Percentiles rank a stretch among this genome's conserved stretches.
phyloP scores from a whole-genome alignment of 495 filamentous ascomycete species.

The Podospora tetraspora region DNA sequence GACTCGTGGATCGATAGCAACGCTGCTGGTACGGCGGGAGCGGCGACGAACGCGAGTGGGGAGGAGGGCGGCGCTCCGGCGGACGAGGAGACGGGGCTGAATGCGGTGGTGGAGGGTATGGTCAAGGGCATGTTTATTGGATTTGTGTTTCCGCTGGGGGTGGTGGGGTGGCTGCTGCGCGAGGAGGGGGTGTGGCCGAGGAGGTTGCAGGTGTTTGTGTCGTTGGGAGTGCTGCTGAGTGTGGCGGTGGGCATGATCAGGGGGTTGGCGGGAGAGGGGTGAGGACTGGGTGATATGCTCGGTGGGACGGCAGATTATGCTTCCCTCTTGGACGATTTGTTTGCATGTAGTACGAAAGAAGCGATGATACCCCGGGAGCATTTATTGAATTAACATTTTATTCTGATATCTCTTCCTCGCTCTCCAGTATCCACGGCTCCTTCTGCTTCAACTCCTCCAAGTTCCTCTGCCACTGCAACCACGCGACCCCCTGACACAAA shows the following conservation, averaged over 20 bases:
- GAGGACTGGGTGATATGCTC: not conserved
- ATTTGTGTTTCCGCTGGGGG: constrained; percentile 89
- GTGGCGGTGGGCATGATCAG: constrained; percentile 39
- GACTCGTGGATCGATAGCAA: constrained; percentile 90
- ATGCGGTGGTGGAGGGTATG: constrained; percentile 65
- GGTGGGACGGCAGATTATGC: not conserved
- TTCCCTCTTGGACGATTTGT: not conserved
- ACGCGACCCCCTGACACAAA: constrained; percentile 78
- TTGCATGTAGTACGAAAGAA: not conserved
- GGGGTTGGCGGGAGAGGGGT: constrained; percentile 31
- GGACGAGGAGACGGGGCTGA: constrained; percentile 44
- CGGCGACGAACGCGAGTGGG: constrained; percentile 32
- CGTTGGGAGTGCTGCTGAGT: constrained; percentile 63
- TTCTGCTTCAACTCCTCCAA: constrained; percentile 37
- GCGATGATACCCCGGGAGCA: not conserved
- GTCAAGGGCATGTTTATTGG: constrained; percentile 83
- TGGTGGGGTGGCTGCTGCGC: constrained; percentile 73
- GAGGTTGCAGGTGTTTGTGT: constrained; percentile 76
- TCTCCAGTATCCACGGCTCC: not conserved
- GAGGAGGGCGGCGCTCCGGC: constrained; percentile 30
- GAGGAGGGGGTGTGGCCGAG: constrained; percentile 86
- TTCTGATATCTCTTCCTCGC: not conserved
- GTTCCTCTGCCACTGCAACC: constrained; percentile 78
- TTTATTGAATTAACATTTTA: not conserved
- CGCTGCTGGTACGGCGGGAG: constrained; percentile 28